Conservation (phyloP, 306 rosid species). For the Dryas octopetala region DNA sequence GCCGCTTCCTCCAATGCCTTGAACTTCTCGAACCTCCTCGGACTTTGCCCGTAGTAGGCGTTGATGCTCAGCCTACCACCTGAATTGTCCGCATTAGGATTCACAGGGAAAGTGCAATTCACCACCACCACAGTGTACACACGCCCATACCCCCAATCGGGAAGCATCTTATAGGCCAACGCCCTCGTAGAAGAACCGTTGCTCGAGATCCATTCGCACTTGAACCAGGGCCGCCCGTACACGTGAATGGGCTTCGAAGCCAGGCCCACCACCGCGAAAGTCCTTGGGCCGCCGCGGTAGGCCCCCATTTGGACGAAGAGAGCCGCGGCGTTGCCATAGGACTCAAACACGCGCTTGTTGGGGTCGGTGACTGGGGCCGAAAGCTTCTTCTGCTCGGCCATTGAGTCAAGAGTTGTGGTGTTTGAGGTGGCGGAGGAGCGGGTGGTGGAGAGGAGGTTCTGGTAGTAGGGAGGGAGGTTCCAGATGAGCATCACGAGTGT, state of each 20-base stretch:
- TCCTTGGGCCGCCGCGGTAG: slow-evolving; percentile 37
- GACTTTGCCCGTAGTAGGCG: slow-evolving; percentile 32
- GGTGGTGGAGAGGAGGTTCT: slow-evolving; percentile 34
- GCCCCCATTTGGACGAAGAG: slow-evolving; percentile 41
- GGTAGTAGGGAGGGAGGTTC: slow-evolving; percentile 47
- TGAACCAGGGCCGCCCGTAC: slow-evolving; percentile 38
- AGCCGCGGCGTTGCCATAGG: slow-evolving; percentile 39
- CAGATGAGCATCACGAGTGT: slow-evolving; percentile 33
- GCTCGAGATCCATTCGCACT: slow-evolving; percentile 43
- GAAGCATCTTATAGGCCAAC: slow-evolving; percentile 38
- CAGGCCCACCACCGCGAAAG: slow-evolving; percentile 39
- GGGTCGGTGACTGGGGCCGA: slow-evolving; percentile 16
- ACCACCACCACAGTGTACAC: slow-evolving; percentile 45
- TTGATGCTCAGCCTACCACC: slow-evolving; percentile 39
- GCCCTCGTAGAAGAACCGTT: slow-evolving; percentile 34
- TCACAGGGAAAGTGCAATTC: slow-evolving; percentile 40
- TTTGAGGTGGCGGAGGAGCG: slow-evolving; percentile 18
- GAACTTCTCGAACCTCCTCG: slow-evolving; percentile 37
- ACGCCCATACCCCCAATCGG: slow-evolving; percentile 50
- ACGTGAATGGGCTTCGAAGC: slow-evolving; percentile 46
- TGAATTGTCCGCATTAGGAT: slow-evolving; percentile 31
- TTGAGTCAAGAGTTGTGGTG: neutral
- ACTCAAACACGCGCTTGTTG: slow-evolving; percentile 27
- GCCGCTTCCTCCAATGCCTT: slow-evolving; percentile 36
- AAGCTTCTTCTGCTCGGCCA: slow-evolving; percentile 22